Evolutionary conservation across 2,329 filamentous ascomycete genomes (phyloP), one percentile per base, ranked within the genome.

Genomic region (Ilyonectria mors-panacis): DNA sequence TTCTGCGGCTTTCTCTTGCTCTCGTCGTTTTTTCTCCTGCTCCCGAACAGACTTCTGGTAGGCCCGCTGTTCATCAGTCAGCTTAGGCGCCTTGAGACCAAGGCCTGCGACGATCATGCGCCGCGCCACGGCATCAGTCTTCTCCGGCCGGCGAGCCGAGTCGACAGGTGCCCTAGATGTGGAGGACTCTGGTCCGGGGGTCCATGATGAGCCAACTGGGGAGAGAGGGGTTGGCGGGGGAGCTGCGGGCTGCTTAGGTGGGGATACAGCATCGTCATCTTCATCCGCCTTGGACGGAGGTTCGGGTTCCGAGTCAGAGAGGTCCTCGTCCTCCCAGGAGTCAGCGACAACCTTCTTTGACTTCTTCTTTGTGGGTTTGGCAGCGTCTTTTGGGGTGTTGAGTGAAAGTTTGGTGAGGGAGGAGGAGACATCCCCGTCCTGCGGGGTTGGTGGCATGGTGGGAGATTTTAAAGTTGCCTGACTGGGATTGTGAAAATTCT

Each of bases 91-190:
- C 76, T 91, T 90, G 61, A 98, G 88, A 1, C 96, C 96, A 71
- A 98, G 83, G 0, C 93, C 94, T 4, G 93, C 93, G 1, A 94
- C 94, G 78, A 99, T 98, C 88, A 99, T 87, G 66, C 96, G 87
- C 68, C 93, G 89, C 6, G 96, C 96, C 44, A 97, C 94, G 1
- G 94, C 94, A 68, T 97, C 97, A 69, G 95, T 97, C 85, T 97
- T 99, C 82, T 97, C 95, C 0, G 94, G 95, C 44, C 93, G 84
- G 63, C 74, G 72, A 3, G 66, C 53, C 10, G 70, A 35, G 6
- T 74, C 71, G 33, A 58, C 63, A n/a, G 51, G 55, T n/a, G 45
- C 48, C 17, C 44, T 37, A 37, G 44, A 59, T 28, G 58, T 67
- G 6, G 72, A 17, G 47, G 56, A n/a, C 60, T 71, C 63, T 69